Base-by-base conservation (phyloP, 345 rosid species). In the Erodium maritimum region DNA sequence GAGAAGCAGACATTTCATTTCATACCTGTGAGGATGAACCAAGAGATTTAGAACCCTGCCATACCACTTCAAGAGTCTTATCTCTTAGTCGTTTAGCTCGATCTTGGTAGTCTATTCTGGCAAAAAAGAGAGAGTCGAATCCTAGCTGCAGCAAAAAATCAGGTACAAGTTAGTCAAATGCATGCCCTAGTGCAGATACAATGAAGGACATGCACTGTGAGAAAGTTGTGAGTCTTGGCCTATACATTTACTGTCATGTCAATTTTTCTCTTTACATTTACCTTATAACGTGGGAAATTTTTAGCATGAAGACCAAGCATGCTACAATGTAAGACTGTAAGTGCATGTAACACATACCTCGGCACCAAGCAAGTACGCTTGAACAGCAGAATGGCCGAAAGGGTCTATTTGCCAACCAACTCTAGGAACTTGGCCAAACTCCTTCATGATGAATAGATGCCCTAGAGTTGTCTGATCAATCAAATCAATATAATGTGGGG, bases 331-430 rank as follows among this genome's bases (percentile, higher is more conserved):
- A 67, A 51, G 21, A 51, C 60, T 52, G 24, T 21, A 67, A 51
- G 21, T 17, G 57, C 6, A 33, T 46, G 23, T 2, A 54, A 51
- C 54, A 5, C 18, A 19, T 83, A 87, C 97, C 95, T 90, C 97
- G 21, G 97, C 88, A 13, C 97, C 93, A 60, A 90, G 88, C 76
- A 90, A 76, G 74, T 90, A 90, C 63, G 94, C 95, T 71, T 90
- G 95, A 52, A 67, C 97, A 60, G 97, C 87, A 67, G 97, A 90
- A 77, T 90, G 97, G 48, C 97, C 95, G 57, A 90, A 90, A 56
- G 97, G 95, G 62, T 90, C 97, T 17, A 90, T 90, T 71, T 90
- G 95, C 97, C 97, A 90, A 69, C 97, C 97, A n/a, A 90, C 90
- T 75, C 97, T 83, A 11, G 97, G 97, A 68, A 78, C 67, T 76